Conservation (phyloP, 257 asterid species). For the Solanum habrochaites region DNA sequence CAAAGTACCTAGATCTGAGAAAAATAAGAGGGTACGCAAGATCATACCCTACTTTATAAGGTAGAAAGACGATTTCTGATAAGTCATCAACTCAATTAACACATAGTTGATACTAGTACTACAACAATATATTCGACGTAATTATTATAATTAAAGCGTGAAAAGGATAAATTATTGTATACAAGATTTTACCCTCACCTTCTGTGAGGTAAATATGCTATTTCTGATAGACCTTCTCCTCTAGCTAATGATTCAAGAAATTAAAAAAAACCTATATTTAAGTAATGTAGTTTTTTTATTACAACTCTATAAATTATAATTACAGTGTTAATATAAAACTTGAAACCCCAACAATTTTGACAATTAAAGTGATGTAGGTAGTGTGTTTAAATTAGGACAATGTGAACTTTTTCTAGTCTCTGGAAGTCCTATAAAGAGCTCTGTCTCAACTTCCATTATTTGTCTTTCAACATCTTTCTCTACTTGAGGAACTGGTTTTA, state of each 20-base stretch:
- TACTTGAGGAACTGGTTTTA: constrained; percentile 3
- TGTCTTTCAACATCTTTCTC: not conserved
- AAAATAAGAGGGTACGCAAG: too few relatives aligned
- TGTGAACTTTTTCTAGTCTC: not conserved
- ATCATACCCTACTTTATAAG: not conserved
- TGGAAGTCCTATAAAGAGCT: constrained; percentile 37
- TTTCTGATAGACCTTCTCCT: not conserved
- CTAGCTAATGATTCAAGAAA: not conserved
- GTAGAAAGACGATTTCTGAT: not conserved
- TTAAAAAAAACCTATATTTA: not conserved
- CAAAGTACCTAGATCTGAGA: not conserved
- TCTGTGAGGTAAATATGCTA: not conserved
- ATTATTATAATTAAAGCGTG: not conserved
- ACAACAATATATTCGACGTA: not conserved
- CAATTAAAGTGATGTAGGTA: not conserved
- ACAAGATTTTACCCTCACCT: not conserved
- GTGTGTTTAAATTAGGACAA: not conserved
- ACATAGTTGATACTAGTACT: not conserved
- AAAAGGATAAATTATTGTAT: not conserved
- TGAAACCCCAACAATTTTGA: not conserved
- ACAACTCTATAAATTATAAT: not conserved
- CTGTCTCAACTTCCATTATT: constrained; percentile 32
- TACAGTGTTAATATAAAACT: not conserved
- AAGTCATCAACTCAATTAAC: too few relatives aligned
- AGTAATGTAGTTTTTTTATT: not conserved